Conservation (phyloP, 495 filamentous ascomycete species). For the Annulohypoxylon stygium region DNA sequence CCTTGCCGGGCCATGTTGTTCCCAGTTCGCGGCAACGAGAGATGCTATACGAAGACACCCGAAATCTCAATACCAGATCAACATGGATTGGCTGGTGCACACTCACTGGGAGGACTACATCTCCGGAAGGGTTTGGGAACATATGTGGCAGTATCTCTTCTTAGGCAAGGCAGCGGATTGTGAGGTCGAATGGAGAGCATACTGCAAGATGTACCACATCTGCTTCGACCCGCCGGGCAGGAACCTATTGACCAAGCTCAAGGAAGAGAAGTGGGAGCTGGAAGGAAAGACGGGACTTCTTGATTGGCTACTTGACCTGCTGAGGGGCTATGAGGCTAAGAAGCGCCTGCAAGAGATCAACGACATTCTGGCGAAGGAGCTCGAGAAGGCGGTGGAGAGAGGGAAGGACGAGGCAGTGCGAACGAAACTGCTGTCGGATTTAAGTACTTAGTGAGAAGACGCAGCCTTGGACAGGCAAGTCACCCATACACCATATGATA, state of each 20-base stretch:
- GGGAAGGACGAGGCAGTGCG: conserved; percentile 37
- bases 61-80: conserved; percentile 69
- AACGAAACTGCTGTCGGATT: conserved; percentile 39
- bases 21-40: conserved; percentile 74
- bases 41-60: conserved; percentile 70
- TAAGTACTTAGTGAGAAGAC: conserved; percentile 34
- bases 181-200: conserved; percentile 63
- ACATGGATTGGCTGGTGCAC: conserved; percentile 76
- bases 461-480: conserved; percentile 23
- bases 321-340: conserved; percentile 23
- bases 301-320: conserved; percentile 25
- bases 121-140: conserved; percentile 80
- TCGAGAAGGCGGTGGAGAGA: conserved; percentile 38
- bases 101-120: conserved; percentile 74
- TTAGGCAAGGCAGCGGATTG: conserved; percentile 69
- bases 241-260: conserved; percentile 26
- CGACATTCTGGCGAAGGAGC: conserved; percentile 32
- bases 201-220: conserved; percentile 53
- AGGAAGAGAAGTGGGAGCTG: conserved; percentile 39
- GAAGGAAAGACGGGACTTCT: conserved; percentile 23
- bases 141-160: conserved; percentile 81
- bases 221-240: conserved; percentile 48
- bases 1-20: conserved; percentile 72
- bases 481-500: conserved; percentile 32
- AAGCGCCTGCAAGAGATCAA: conserved; percentile 45